Base-by-base conservation (phyloP, 345 rosid species). In the Aquilaria sinensis region DNA sequence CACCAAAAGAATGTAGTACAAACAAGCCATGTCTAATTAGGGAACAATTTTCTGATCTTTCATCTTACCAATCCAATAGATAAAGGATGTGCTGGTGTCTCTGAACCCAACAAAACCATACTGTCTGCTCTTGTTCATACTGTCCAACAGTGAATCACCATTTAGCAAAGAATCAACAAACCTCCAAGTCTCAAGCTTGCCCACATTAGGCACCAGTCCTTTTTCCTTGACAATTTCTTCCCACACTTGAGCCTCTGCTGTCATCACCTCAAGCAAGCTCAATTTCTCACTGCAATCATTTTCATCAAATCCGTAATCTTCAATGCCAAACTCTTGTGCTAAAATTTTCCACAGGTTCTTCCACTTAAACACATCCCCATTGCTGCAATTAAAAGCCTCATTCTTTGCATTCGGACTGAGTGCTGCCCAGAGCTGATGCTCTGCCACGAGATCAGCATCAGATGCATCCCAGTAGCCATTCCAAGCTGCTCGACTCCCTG, bases 51-150 rank as follows among this genome's bases (percentile, higher is more conserved):
- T 71, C 34, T 61, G 51, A 46, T 67, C 53, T 47, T 61, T 75
- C 70, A 63, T 33, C 56, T 68, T 67, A 15, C 60, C 66, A 34
- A 75, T 75, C 67, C 75, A 75, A 15, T 57, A 65, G 61, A 55
- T 46, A 57, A 79, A 76, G 0, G 78, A 79, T 8, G 31, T 67
- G 49, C 60, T 71, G 34, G 83, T 72, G 66, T 79, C 76, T 60
- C 83, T 62, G 30, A 79, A 79, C 51, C 81, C 83, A 16, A 76
- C 63, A 31, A 79, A 79, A n/a, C 83, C 83, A 47, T 73, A 66
- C 67, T 73, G 77, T 63, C 73, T 79, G 66, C 81, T 70, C 68
- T 76, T 76, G 57, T 76, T 79, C 80, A 73, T 67, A 34, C 67
- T 73, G 10, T 74, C 43, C 10, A 70, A 32, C 45, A 43, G 6